Conservation (phyloP, 331 rosid genomes). For the Dryas integrifolia region DNA sequence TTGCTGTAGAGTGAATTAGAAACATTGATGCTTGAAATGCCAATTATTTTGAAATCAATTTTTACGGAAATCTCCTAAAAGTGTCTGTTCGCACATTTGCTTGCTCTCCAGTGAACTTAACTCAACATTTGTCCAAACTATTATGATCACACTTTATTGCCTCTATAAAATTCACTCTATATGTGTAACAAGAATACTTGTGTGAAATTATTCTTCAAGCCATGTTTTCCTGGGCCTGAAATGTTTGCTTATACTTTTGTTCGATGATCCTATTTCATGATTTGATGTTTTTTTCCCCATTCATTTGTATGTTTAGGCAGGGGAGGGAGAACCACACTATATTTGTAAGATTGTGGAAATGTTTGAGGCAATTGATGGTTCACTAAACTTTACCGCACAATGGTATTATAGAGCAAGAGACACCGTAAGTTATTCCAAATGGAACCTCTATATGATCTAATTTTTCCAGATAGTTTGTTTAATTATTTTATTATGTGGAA, state of each 20-base stretch:
- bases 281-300: neutral
- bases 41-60: no score
- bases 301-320: constrained; percentile 40
- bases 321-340: constrained; percentile 32
- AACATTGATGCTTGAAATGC: no score
- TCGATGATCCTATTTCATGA: neutral
- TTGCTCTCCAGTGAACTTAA: no score
- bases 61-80: no score
- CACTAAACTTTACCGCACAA: constrained; percentile 53
- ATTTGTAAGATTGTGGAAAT: constrained; percentile 66
- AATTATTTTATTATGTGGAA: neutral
- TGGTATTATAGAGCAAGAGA: constrained; percentile 73
- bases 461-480: neutral
- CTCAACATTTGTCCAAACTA: no score
- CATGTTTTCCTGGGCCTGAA: neutral
- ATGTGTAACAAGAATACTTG: no score
- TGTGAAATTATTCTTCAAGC: no score
- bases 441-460: neutral
- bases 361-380: constrained; percentile 56
- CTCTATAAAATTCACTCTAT: no score
- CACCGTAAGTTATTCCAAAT: constrained; percentile 34
- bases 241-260: neutral
- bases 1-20: no score
- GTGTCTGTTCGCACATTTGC: no score
- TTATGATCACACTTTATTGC: no score